Conservation (phyloP, 192 early-diverging fungal genomes). For the Jimgerdemannia lactiflua region DNA sequence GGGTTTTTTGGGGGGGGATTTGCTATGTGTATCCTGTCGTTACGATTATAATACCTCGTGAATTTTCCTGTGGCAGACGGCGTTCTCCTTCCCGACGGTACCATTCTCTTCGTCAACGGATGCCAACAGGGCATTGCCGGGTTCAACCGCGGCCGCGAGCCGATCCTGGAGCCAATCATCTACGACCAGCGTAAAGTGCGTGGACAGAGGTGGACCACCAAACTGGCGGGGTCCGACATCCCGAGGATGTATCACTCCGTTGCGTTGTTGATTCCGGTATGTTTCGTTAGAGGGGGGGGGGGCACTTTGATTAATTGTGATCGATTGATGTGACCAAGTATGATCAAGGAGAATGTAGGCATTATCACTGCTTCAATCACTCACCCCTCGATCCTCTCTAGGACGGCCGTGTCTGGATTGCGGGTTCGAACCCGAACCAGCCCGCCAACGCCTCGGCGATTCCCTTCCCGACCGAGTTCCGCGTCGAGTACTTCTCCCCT, state of each 20-base stretch:
- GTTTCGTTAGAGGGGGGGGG: slow-evolving; percentile 37
- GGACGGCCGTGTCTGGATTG: slow-evolving; percentile 47
- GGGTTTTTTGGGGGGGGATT: background rate
- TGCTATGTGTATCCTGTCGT: background rate
- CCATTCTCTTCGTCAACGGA: slow-evolving; percentile 60
- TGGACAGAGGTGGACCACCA: slow-evolving; percentile 37
- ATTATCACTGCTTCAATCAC: background rate
- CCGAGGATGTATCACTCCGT: slow-evolving; percentile 66
- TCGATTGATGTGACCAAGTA: too few relatives aligned
- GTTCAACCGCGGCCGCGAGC: slow-evolving; percentile 43
- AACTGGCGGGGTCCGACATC: slow-evolving; percentile 44
- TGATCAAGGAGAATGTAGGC: background rate
- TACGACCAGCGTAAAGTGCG: slow-evolving; percentile 47
- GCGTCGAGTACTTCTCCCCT: slow-evolving; percentile 51
- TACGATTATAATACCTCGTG: background rate
- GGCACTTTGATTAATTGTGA: slow-evolving; percentile 27
- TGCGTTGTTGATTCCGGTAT: slow-evolving; percentile 36
- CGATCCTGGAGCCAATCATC: slow-evolving; percentile 46
- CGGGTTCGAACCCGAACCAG: slow-evolving; percentile 40
- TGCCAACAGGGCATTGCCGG: slow-evolving; percentile 56
- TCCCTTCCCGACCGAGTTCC: slow-evolving; percentile 44
- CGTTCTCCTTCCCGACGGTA: slow-evolving; percentile 51
- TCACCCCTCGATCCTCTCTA: background rate
- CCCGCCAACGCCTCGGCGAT: slow-evolving; percentile 30
- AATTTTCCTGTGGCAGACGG: slow-evolving; percentile 20